Evolutionary conservation across 768 basidiomycete genomes (phyloP), one percentile per base, ranked within the genome.

Genomic region (Suillus occidentalis): DNA sequence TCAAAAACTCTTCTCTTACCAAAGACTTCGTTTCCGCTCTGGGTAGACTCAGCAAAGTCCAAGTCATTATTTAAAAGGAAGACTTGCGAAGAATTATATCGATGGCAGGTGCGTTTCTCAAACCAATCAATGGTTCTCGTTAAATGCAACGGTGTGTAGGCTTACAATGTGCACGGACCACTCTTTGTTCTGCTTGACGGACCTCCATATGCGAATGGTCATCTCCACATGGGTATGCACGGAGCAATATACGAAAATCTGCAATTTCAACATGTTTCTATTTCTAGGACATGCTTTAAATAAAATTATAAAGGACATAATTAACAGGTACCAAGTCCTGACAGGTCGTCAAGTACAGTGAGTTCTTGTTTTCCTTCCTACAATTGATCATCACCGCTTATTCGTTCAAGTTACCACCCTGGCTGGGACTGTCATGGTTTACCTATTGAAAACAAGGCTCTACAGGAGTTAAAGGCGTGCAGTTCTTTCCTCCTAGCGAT

Each of bases 341-440:
- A 80, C 84, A 49, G 96, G 97, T 9, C 79, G 85, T 66, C 84
- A 85, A 69, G 90, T 98, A 50, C 89, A 95, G 95, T 97, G 68
- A 75, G 91, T 73, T 37, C 62, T 31, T 36, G 7, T 36, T 8
- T 36, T 45, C 59, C 40, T 58, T 67, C 36, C 52, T 37, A 25
- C 4, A 0, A n/a, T 28, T 53, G 52, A 25, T 60, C 66, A 49
- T 67, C 36, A 45, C 16, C 2, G 37, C 42, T 37, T 63, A 60
- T 63, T 61, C 45, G 49, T 42, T 14, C n/a, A 64, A 98, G 97
- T 71, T 98, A 96, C 77, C 77, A 92, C 16, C 96, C 97, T 42
- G 97, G 97, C 12, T 99, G 95, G 94, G 97, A 99, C 72, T 99
- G 97, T 71, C 97, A 99, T 74, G 97, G 97, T 7, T 86, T 98